Evolutionary conservation across 2,329 filamentous ascomycete species (phyloP), one percentile per base, ranked within the genome.

Genomic region (Niveomyces coronatus): DNA sequence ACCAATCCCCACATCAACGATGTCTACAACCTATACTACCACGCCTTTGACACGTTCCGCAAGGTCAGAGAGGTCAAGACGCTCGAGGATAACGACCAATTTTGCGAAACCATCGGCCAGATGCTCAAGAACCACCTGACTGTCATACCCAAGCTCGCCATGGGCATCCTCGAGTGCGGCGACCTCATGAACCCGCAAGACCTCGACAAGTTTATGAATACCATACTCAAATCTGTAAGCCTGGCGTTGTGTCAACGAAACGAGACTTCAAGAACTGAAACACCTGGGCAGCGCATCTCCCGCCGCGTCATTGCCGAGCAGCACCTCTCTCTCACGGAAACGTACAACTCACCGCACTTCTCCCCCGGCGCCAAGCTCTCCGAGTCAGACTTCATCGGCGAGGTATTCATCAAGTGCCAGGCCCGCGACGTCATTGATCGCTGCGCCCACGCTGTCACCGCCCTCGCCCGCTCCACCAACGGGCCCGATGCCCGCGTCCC

Each of bases 281-380:
- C n/a, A 28, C 29, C 19, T 4, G 9, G 5, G 3, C 48, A 91
- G 84, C 77, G 91, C 43, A 98, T 98, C 49, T 95, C 88, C 31
- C 80, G 91, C 43, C 79, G 93, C 45, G 91, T 96, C 47, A 98
- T 98, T 54, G 91, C 91, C 23, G 91, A 98, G 61, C 91, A 98
- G 53, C 91, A 98, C 55, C 76, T 98, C 26, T 87, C 91, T 9
- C 72, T 98, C 14, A 94, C 88, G 4, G 88, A 96, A 49, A 95
- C 88, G 2, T 96, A 88, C 65, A 82, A 91, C 57, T 84, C 85
- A 0, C 82, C 85, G 3, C 88, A 85, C 76, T 88, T 94, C 65
- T 89, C 87, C 41, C 84, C 86, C 1, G 77, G 86, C 44, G 79
- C 83, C 3, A 82, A 81, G 47, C 71, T 81, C 27, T 71, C 76